Conservation (phyloP, 768 basidiomycete species). For the Calocybe cyanea region DNA sequence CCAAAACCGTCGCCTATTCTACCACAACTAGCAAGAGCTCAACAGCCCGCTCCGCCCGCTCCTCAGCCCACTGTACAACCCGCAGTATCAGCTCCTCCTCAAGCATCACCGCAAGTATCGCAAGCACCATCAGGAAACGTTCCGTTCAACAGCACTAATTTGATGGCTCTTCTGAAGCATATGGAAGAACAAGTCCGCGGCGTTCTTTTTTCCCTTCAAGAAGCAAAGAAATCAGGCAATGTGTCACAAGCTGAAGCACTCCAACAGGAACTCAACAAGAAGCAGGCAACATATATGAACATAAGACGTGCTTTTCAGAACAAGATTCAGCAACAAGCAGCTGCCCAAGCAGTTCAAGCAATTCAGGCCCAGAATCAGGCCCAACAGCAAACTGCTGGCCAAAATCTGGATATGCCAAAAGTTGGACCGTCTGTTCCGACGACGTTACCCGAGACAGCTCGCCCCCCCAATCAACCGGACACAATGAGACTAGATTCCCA, state of each 20-base stretch:
- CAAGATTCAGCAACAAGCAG: background rate
- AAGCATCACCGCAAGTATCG: background rate
- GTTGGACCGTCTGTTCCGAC: background rate
- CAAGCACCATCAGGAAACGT: background rate
- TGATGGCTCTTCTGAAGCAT: background rate
- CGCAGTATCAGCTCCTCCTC: background rate
- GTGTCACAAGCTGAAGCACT: slow-evolving; percentile 4
- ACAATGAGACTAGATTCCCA: slow-evolving; percentile 21
- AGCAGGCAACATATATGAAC: slow-evolving; percentile 3
- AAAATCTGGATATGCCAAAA: background rate
- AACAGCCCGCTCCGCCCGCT: slow-evolving; percentile 18
- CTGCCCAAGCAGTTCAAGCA: too few relatives aligned
- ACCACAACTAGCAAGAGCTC: slow-evolving; percentile 16
- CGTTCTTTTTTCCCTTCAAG: slow-evolving; percentile 6
- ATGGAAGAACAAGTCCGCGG: slow-evolving; percentile 8
- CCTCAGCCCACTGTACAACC: slow-evolving; percentile 13
- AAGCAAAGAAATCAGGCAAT: slow-evolving; percentile 10
- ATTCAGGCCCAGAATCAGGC: slow-evolving; percentile 5
- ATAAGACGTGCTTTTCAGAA: slow-evolving; percentile 6
- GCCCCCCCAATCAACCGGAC: slow-evolving; percentile 4
- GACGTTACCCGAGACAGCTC: background rate
- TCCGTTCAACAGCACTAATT: background rate
- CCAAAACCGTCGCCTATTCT: slow-evolving; percentile 19
- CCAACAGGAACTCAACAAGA: slow-evolving; percentile 12
- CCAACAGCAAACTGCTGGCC: background rate